Conservation (phyloP, 2,329 filamentous ascomycete genomes). For the Penicillium crustosum region DNA sequence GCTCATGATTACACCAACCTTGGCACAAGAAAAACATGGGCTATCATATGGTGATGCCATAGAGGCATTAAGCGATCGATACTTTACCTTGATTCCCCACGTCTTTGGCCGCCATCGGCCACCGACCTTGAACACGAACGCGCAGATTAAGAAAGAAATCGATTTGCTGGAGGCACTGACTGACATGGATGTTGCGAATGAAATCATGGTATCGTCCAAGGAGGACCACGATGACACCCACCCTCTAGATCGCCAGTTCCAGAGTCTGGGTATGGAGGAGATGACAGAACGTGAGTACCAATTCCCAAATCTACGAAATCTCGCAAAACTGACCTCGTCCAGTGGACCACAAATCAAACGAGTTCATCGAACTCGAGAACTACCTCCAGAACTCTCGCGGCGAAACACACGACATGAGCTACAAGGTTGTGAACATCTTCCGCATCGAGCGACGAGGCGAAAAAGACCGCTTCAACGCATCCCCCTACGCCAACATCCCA, state of each 20-base stretch:
- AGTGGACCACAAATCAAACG: conserved; percentile 57
- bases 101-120: conserved; percentile 72
- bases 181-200: conserved; percentile 79
- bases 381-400: conserved; percentile 70
- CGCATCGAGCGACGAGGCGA: conserved; percentile 76
- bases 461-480: conserved; percentile 63
- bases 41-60: conserved; percentile 45
- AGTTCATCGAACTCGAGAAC: conserved; percentile 64
- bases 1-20: conserved; percentile 57
- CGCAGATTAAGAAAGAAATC: conserved; percentile 70
- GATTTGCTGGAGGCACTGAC: conserved; percentile 76
- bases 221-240: conserved; percentile 55
- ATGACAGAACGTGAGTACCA: conserved; percentile 61
- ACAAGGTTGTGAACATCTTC: conserved; percentile 70
- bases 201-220: conserved; percentile 70
- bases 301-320: not conserved
- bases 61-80: conserved; percentile 70
- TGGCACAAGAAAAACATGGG: conserved; percentile 49
- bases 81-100: conserved; percentile 81
- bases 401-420: conserved; percentile 59
- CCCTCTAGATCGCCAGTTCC: conserved; percentile 70
- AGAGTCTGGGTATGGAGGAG: conserved; percentile 69
- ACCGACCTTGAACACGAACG: conserved; percentile 61
- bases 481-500: conserved; percentile 51
- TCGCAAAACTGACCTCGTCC: conserved; percentile 12